These are phyloP conservation scores for Lanmaoa rubissima DNA, from an alignment of 768 basidiomycete genomes.

Conservation along the genomic window DNA sequence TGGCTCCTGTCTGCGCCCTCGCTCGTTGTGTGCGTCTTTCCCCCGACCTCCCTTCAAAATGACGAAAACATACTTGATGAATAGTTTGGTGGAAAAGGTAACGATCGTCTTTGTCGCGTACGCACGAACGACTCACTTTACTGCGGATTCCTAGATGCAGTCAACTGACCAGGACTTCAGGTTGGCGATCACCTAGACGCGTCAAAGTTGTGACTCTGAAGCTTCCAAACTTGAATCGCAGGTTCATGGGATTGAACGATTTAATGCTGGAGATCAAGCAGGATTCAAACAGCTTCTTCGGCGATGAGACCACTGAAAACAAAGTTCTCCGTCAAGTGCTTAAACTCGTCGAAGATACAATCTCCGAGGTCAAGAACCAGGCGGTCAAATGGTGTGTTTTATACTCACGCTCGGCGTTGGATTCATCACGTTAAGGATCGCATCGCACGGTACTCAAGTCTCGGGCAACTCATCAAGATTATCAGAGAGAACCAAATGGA, in stretches of 20 bases:
- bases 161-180: constrained; percentile 90
- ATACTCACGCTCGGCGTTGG: background rate
- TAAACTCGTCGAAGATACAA: constrained; percentile 86
- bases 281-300: constrained; percentile 69
- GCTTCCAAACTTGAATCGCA: constrained; percentile 32
- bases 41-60: constrained; percentile 40
- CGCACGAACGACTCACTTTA: constrained; percentile 1
- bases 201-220: constrained; percentile 16
- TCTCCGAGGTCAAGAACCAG: constrained; percentile 97
- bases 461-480: constrained; percentile 89
- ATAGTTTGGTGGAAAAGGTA: constrained; percentile 80
- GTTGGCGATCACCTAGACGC: constrained; percentile 39
- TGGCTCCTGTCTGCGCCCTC: constrained; percentile 24
- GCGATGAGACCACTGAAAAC: constrained; percentile 84
- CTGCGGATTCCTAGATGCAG: constrained; percentile 60
- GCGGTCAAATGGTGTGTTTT: constrained; percentile 85
- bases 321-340: constrained; percentile 84
- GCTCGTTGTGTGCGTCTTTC: background rate
- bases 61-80: constrained; percentile 87
- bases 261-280: constrained; percentile 84
- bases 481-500: constrained; percentile 82
- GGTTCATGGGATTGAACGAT: constrained; percentile 97
- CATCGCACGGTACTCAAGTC: constrained; percentile 41
- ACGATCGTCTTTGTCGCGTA: background rate
- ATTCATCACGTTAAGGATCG: constrained; percentile 6